Evolutionary conservation across 2,329 filamentous ascomycete genomes (phyloP).

Genomic region (Claviceps citrina): DNA sequence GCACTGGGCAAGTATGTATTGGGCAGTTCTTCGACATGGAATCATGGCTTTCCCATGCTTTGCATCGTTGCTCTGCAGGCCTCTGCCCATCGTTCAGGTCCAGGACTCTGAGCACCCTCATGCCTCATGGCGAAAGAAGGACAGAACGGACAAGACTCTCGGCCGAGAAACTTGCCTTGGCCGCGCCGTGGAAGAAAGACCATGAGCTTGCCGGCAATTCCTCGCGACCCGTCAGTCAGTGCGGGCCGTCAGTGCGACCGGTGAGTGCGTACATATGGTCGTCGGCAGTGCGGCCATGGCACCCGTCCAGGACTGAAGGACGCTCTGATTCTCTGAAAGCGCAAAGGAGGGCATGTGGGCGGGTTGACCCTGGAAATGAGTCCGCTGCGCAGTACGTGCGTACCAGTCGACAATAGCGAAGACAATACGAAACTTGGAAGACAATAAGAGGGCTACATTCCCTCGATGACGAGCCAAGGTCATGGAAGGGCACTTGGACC

Average conservation of each 20-base stretch:
- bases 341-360: too few species aligned
- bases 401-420: slow-evolving; percentile 3
- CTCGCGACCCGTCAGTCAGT: background rate
- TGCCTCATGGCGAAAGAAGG: background rate
- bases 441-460: slow-evolving; percentile 2
- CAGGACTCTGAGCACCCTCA: too few species aligned
- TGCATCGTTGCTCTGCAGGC: too few species aligned
- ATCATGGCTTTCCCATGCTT: too few species aligned
- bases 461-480: background rate
- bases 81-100: too few species aligned
- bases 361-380: background rate
- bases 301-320: too few species aligned
- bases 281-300: too few species aligned
- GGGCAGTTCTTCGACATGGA: too few species aligned
- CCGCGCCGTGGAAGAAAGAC: background rate
- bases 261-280: too few species aligned
- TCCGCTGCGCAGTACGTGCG: background rate
- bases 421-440: slow-evolving; percentile 4
- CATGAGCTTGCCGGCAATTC: background rate
- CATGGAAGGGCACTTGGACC: background rate
- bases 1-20: too few species aligned
- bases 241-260: too few species aligned
- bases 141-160: background rate
- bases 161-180: background rate
- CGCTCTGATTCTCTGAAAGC: too few species aligned